Conservation (phyloP, 1,284 basidiomycete genomes). For the Takashimella tepidaria region DNA sequence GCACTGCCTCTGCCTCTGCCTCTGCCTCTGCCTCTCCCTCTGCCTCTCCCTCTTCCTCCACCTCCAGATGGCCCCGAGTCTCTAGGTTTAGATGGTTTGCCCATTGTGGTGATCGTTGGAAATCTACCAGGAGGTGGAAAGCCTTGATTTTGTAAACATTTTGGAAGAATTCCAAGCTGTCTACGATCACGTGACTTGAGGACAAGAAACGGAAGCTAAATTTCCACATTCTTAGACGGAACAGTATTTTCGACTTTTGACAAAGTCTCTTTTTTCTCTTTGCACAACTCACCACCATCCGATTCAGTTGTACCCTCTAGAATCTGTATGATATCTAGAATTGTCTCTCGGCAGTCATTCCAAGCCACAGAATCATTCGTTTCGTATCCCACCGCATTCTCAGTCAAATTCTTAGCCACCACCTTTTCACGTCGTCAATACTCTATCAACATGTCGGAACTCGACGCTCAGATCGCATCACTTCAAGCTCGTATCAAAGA, state of each 20-base stretch:
- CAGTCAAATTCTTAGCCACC: not conserved
- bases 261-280: no score
- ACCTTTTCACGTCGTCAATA: no score
- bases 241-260: not conserved
- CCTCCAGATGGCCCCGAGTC: not conserved
- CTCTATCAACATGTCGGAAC: constrained; percentile 8
- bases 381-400: no score
- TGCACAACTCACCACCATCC: not conserved
- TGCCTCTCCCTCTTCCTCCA: not conserved
- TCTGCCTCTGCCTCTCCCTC: constrained; percentile 4
- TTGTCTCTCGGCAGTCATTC: not conserved
- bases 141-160: not conserved
- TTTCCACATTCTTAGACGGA: no score
- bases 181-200: not conserved
- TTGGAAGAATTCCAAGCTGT: no score
- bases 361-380: not conserved
- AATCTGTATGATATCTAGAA: not conserved
- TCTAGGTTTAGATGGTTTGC: not conserved
- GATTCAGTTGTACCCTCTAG: not conserved
- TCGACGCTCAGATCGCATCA: constrained; percentile 36
- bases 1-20: constrained; percentile 5
- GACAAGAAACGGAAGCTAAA: not conserved
- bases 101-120: not conserved
- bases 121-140: not conserved
- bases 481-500: constrained; percentile 43